Evolutionary conservation across 345 rosid species (phyloP), one percentile per base, ranked within the genome.

Genomic region (Leavenworthia alabamica): DNA sequence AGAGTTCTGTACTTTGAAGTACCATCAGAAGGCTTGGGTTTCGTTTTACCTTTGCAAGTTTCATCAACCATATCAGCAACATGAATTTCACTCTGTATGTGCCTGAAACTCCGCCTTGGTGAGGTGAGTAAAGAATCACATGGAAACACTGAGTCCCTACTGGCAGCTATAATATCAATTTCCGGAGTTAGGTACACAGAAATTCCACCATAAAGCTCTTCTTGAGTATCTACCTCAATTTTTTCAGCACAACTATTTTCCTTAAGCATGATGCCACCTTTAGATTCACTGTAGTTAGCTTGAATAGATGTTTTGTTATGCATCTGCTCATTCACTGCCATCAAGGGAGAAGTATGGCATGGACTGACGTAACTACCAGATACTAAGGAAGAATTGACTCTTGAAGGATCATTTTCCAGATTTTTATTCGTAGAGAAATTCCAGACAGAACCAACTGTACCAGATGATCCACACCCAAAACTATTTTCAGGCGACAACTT

Each of bases 401-500:
- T 73, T 52, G 47, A 54, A 27, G 16, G 61, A 67, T 48, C 63
- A 32, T 46, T 28, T 43, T 49, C 63, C 59, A 41, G 35, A 73
- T 65, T 28, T 62, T 72, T 68, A 59, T 45, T 70, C 57, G 14
- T 7, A 60, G 37, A 63, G 66, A 44, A 66, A 67, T 67, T 60
- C 70, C 73, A 35, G 51, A 45, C 31, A 24, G 80, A 69, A 65
- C 70, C 73, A 19, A 31, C 36, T 27, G 52, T 60, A 66, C 60
- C 60, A 58, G 77, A 71, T 64, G 74, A 64, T 53, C 58, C 74
- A 67, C 43, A 73, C 16, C 39, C 73, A 31, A 48, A 40, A 73
- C n/a, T 26, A 67, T 51, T 65, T 48, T 58, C 66, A 45, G 9
- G 17, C 60, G 72, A 72, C 8, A 58, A 31, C 53, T 72, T 23